Evolutionary conservation across 495 filamentous ascomycete species (phyloP).

Genomic region (Margaritispora aquatica): DNA sequence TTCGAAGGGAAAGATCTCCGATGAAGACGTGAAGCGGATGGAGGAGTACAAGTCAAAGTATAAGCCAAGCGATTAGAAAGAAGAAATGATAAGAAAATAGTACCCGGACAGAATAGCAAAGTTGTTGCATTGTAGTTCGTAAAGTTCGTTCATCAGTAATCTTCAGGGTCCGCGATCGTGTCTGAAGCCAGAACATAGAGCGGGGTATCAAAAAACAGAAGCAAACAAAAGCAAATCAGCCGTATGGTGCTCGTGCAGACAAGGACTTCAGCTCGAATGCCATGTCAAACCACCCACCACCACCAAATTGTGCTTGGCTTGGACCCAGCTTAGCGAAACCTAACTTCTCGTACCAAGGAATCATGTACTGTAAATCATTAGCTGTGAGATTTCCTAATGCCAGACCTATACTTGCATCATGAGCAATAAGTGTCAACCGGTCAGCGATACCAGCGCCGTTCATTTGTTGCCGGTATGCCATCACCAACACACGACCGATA

Average conservation of each 20-base stretch:
- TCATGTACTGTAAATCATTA: constrained; percentile 32
- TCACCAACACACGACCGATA: constrained; percentile 69
- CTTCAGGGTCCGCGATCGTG: not conserved
- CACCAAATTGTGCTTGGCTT: constrained; percentile 61
- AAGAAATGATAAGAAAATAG: constrained; percentile 5
- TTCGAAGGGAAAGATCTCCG: constrained; percentile 39
- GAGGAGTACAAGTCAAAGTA: constrained; percentile 77
- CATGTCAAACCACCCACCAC: constrained; percentile 78
- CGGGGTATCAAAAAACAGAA: constrained; percentile 19
- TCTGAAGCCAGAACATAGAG: not conserved
- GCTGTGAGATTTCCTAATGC: not conserved
- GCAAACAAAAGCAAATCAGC: constrained; percentile 3
- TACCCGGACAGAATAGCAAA: constrained; percentile 5
- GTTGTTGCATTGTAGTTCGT: not conserved
- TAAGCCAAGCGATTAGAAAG: constrained; percentile 47
- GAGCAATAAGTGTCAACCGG: constrained; percentile 70
- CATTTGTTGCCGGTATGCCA: constrained; percentile 64
- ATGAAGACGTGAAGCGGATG: constrained; percentile 62
- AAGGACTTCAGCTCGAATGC: constrained; percentile 29
- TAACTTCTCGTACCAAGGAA: constrained; percentile 69
- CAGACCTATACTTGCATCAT: constrained; percentile 42
- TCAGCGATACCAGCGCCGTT: constrained; percentile 58
- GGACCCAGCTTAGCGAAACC: constrained; percentile 65
- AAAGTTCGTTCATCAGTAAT: not conserved
- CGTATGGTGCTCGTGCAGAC: constrained; percentile 18